A percentile compares a stretch with the other conserved stretches of the same genome.
These are phyloP conservation scores for Fistulifera pelliculosa DNA, from an alignment of 108 stramenopile species.

Conservation along the genomic window DNA sequence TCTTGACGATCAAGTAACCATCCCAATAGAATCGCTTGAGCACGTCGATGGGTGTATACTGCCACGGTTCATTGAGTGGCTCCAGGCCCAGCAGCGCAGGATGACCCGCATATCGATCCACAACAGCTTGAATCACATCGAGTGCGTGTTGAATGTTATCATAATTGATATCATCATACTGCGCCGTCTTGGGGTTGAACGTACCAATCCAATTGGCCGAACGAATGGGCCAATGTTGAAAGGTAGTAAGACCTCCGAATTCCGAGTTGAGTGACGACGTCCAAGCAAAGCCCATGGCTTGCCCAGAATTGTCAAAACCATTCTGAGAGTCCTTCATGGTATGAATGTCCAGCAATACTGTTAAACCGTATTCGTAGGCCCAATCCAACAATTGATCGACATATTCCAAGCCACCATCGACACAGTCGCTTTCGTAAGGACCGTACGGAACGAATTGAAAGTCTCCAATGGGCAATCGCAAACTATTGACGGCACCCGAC, in stretches of 20 bases:
- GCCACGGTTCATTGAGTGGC: slow-evolving; percentile 93
- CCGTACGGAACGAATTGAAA: slow-evolving; percentile 88
- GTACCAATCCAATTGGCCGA: slow-evolving; percentile 82
- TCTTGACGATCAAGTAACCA: slow-evolving; percentile 81
- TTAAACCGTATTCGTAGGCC: slow-evolving; percentile 64
- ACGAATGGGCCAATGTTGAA: slow-evolving; percentile 84
- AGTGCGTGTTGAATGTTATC: slow-evolving; percentile 76
- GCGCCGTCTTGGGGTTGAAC: slow-evolving; percentile 52
- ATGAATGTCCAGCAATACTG: slow-evolving; percentile 79
- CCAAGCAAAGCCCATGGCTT: slow-evolving; percentile 67
- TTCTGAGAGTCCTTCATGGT: slow-evolving; percentile 79
- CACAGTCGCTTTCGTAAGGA: slow-evolving; percentile 75
- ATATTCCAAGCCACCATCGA: slow-evolving; percentile 81
- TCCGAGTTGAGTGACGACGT: slow-evolving; percentile 45
- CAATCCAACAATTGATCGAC: slow-evolving; percentile 77
- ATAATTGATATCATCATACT: slow-evolving; percentile 61
- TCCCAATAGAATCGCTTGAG: slow-evolving; percentile 89
- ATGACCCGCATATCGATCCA: slow-evolving; percentile 62
- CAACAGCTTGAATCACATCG: slow-evolving; percentile 62
- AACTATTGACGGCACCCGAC: slow-evolving; percentile 63
- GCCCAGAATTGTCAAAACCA: slow-evolving; percentile 85
- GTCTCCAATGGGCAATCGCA: slow-evolving; percentile 87
- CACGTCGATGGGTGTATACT: slow-evolving; percentile 74
- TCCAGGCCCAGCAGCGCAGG: slow-evolving; percentile 85
- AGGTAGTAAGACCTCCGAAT: slow-evolving; percentile 37